A percentile compares a stretch with the other conserved stretches of the same genome.
Evolutionary conservation across 2,329 filamentous ascomycete genomes (phyloP).

Genomic region (Colletotrichum kahawae): DNA sequence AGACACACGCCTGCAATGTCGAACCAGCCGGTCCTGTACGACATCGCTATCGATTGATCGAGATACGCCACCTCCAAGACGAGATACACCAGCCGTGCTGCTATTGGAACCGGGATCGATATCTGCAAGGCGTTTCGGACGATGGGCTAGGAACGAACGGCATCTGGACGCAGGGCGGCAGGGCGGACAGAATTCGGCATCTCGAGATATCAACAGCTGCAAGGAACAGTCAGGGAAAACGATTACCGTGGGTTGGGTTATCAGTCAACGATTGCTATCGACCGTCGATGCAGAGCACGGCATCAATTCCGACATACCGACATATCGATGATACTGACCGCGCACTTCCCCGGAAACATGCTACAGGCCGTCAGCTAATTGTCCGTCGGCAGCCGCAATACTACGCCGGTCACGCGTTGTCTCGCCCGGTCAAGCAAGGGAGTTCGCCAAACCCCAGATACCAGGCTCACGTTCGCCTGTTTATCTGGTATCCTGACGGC

Average conservation of each 20-base stretch:
- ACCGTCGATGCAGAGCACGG: neutral
- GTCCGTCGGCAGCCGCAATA: neutral
- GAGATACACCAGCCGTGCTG: neutral
- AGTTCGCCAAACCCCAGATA: neutral
- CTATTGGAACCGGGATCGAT: neutral
- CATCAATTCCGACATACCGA: neutral
- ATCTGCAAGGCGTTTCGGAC: neutral
- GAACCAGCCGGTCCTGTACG: neutral
- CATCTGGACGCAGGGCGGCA: neutral
- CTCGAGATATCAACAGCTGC: neutral
- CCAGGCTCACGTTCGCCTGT: neutral
- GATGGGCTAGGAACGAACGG: neutral
- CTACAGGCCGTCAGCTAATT: neutral
- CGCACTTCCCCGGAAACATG: neutral
- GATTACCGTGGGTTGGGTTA: neutral
- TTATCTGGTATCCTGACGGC: neutral
- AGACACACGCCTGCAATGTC: neutral
- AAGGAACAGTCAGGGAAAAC: neutral
- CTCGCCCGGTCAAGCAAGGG: neutral
- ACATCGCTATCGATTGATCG: neutral
- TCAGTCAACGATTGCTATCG: neutral
- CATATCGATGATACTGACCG: neutral
- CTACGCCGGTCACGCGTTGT: neutral
- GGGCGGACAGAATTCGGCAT: neutral
- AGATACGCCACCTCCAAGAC: neutral